Base-by-base conservation (phyloP, 225 moss, liverwort and hornwort species). In the Takakia lepidozioides region DNA sequence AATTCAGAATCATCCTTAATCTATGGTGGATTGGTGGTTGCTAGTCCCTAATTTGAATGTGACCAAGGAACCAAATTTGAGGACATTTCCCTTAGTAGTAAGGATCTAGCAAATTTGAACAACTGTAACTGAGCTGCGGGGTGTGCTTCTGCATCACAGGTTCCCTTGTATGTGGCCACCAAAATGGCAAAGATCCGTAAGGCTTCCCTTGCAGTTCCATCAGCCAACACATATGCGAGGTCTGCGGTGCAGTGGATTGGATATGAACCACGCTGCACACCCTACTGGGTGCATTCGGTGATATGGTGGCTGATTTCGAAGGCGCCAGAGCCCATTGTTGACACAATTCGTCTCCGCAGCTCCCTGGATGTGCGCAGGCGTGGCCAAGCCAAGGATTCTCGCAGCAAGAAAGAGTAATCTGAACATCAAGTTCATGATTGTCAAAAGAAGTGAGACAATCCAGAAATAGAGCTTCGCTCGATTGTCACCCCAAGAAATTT, bases 271-370 rank as follows among this genome's bases (percentile, higher is more conserved):
- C 48, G 72, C 52, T 46, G 62, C 32, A 73, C 80, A 6, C 84
- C 84, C 0, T 84, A 70, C 30, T 84, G 84, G 84, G 73, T 76
- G 21, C 84, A 84, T 49, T 84, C 84, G 0, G 55, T 84, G 25
- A 76, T 84, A 64, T 80, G 80, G 80, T 80, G 81, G 56, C 23
- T 84, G 4, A 70, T 80, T 42, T 59, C 66, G 59, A 58, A 73
- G 43, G 37, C 76, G 43, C 84, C 80, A 0, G 80, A 84, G 53
- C 76, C 80, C 50, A 73, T 80, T 44, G 56, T 84, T 55, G 84
- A 84, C 47, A 72, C 80, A n/a, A 46, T 80, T 51, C 73, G 76
- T 20, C 63, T 84, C 17, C 58, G 73, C 36, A 73, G 49, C 55
- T 73, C 67, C 30, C 64, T 80, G 1, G 70, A 73, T 59, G 70